Base-by-base conservation (phyloP, 2,329 filamentous ascomycete genomes). In the Aspergillus floridensis region DNA sequence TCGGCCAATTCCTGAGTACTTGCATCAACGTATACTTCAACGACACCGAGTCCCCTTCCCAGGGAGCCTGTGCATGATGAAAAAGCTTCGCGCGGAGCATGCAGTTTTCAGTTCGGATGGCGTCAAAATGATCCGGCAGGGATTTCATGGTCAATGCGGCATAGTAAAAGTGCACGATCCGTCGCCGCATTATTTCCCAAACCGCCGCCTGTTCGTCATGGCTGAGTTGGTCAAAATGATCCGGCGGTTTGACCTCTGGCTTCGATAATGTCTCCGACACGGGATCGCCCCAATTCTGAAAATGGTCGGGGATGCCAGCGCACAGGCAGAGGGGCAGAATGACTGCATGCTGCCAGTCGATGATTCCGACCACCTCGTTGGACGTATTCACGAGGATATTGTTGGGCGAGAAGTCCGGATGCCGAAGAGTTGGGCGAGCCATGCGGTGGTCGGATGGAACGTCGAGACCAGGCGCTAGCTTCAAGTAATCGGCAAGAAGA, bases 211-310 rank as follows among this genome's bases (percentile, higher is more conserved):
- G 64, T 51, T 72, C 70, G 7, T 60, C 16, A 16, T 59, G 3
- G 44, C 53, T 62, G 2, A 72, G 62, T 22, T 58, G 4, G 29
- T 70, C 46, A 53, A 72, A 70, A 60, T 64, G 60, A 0, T 65
- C 63, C 8, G 66, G 68, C 4, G 70, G 56, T 21, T 69, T 63
- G n/a, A 67, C 61, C 26, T 69, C 65, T 49, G 63, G 63, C 26
- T 64, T 63, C 2, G 55, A 11, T 7, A 72, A 55, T 7, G 49
- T 63, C 53, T 71, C 69, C 1, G 70, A 71, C 5, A 67, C 4
- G 11, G 58, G 63, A 56, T 75, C 71, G 12, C 71, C 72, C 64
- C 68, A 73, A 46, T 75, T 75, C 60, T 74, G 71, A 59, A 74
- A 73, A 62, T 72, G 63, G 29, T 70, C 62, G 2, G 70, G 71